Conservation (phyloP, 2,329 filamentous ascomycete species). For the Fusarium oxysporum region DNA sequence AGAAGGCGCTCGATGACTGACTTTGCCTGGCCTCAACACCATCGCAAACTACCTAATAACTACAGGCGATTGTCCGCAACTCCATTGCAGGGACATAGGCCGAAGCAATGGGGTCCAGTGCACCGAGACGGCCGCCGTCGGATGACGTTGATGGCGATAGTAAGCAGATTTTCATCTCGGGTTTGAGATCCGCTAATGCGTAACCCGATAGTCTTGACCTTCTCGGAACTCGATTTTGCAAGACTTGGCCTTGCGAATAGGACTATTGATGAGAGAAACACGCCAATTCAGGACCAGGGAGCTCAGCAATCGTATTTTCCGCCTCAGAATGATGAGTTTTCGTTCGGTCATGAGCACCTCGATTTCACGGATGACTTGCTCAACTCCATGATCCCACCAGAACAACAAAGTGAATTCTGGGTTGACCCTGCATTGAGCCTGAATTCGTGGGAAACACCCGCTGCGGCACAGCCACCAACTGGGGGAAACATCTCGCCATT, state of each 20-base stretch:
- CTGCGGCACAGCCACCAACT: neutral
- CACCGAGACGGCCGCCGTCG: neutral
- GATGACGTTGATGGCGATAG: constrained; percentile 30
- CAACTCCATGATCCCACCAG: neutral
- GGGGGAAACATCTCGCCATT: neutral
- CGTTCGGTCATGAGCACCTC: neutral
- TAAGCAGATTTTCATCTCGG: neutral
- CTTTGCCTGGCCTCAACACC: neutral
- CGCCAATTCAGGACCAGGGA: neutral
- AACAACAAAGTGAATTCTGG: neutral
- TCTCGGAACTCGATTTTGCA: constrained; percentile 34
- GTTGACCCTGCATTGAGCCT: neutral
- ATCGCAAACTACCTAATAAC: neutral
- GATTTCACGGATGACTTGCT: neutral
- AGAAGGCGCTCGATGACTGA: constrained; percentile 1
- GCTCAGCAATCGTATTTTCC: neutral
- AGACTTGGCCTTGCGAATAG: constrained; percentile 14
- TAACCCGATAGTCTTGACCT: constrained; percentile 23
- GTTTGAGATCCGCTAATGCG: neutral
- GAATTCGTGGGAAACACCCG: neutral
- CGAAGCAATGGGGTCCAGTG: neutral
- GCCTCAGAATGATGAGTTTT: neutral
- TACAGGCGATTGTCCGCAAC: fast-evolving
- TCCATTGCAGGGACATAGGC: neutral
- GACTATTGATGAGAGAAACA: no score